phyloP scores from a whole-genome alignment of 108 stramenopile species.

The Skeletonema potamos region DNA sequence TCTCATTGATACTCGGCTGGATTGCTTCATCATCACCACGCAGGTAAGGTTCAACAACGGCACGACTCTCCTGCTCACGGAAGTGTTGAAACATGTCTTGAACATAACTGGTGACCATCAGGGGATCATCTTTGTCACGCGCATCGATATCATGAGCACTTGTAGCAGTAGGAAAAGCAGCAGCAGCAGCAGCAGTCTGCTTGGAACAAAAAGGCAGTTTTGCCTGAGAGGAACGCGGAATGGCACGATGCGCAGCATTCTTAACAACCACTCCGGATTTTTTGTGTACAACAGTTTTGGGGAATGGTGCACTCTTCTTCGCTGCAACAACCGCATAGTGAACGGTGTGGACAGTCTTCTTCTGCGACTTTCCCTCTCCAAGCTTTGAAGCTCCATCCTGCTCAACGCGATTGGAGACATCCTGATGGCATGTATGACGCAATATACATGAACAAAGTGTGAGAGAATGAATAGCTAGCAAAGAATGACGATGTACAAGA shows the following conservation, averaged over 20 bases:
- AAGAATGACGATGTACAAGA: neutral
- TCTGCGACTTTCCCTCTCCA: constrained; percentile 11
- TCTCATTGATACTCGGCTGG: constrained; percentile 78
- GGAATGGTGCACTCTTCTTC: neutral
- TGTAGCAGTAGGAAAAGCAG: neutral
- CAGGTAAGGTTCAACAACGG: constrained; percentile 69
- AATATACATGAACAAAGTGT: neutral
- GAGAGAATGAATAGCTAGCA: neutral
- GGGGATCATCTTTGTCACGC: constrained; percentile 44
- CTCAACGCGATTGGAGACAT: constrained; percentile 23
- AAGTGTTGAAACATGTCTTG: constrained; percentile 84
- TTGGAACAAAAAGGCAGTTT: neutral
- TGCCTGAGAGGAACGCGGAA: neutral
- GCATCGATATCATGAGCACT: constrained; percentile 4
- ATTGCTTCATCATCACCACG: neutral
- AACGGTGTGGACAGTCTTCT: neutral
- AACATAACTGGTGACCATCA: constrained; percentile 79
- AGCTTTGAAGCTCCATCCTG: constrained; percentile 6
- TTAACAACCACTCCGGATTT: neutral
- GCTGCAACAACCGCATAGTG: neutral
- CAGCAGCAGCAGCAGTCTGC: neutral
- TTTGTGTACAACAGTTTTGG: neutral
- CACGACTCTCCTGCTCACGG: constrained; percentile 55
- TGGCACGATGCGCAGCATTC: neutral
- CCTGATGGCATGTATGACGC: constrained; percentile 2